Evolutionary conservation across 2,329 filamentous ascomycete genomes (phyloP).

Genomic region (Penicillium sp.): DNA sequence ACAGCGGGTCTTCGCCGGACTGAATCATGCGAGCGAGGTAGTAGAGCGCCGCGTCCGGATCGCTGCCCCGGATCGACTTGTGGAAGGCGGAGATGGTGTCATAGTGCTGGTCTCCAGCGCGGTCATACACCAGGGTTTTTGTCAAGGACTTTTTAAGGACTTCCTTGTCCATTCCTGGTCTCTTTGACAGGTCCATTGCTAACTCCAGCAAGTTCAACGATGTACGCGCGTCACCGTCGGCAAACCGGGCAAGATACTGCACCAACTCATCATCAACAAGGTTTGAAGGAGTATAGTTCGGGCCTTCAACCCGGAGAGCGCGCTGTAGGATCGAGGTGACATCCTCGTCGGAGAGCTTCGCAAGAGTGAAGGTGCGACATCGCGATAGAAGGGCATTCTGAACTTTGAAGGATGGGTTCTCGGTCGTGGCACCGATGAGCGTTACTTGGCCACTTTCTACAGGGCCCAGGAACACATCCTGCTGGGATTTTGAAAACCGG

Average conservation of each 20-base stretch:
- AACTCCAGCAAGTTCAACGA: slow-evolving; percentile 91
- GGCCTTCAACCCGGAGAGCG: slow-evolving; percentile 67
- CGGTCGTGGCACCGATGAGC: slow-evolving; percentile 91
- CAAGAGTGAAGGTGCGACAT: slow-evolving; percentile 85
- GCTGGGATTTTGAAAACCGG: slow-evolving; percentile 85
- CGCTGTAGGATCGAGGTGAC: slow-evolving; percentile 72
- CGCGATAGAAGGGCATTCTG: slow-evolving; percentile 83
- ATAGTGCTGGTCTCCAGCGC: slow-evolving; percentile 94
- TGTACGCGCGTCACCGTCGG: slow-evolving; percentile 90
- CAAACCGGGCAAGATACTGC: slow-evolving; percentile 77
- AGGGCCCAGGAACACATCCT: slow-evolving; percentile 90
- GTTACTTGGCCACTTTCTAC: slow-evolving; percentile 91
- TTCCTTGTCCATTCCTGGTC: slow-evolving; percentile 67
- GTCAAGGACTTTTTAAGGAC: slow-evolving; percentile 81
- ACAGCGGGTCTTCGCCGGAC: slow-evolving; percentile 89
- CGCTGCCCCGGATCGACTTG: slow-evolving; percentile 86
- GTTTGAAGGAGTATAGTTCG: slow-evolving; percentile 48
- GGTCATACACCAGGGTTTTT: slow-evolving; percentile 91
- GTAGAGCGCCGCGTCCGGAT: slow-evolving; percentile 86
- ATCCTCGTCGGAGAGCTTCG: slow-evolving; percentile 71
- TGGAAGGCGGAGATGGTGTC: slow-evolving; percentile 97
- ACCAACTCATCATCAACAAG: slow-evolving; percentile 78
- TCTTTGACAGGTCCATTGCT: slow-evolving; percentile 72
- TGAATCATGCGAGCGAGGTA: slow-evolving; percentile 96
- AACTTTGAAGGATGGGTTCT: slow-evolving; percentile 94